Percentiles rank a stretch among this genome's conserved stretches.
phyloP scores from a whole-genome alignment of 805 yeast genomes.

The Monosporozyma servazzii region DNA sequence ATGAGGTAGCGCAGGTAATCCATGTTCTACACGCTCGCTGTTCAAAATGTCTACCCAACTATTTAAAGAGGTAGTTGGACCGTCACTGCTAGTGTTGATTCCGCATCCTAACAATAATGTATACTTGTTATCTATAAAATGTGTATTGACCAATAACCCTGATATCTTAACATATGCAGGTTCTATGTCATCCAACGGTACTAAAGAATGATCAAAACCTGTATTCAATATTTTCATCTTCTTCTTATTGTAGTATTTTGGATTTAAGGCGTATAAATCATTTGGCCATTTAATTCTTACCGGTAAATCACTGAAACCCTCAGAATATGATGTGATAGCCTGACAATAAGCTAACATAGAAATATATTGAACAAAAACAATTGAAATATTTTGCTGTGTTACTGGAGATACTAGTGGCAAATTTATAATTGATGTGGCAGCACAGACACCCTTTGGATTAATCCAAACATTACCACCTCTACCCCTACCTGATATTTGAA shows the following conservation, averaged over 20 bases:
- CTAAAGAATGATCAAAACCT: constrained; percentile 24
- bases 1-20: constrained; percentile 38
- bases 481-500: constrained; percentile 87
- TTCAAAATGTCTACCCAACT: constrained; percentile 57
- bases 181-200: constrained; percentile 43
- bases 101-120: constrained; percentile 80
- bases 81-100: constrained; percentile 69
- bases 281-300: constrained; percentile 93
- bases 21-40: constrained; percentile 35
- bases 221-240: constrained; percentile 17
- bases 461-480: constrained; percentile 95
- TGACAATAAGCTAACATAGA: constrained; percentile 76
- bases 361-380: constrained; percentile 82
- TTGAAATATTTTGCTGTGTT: constrained; percentile 40
- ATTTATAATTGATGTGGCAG: constrained; percentile 62
- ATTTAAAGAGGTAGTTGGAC: constrained; percentile 88
- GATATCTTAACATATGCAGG: constrained; percentile 67
- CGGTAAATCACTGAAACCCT: constrained; percentile 67
- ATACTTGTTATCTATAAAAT: constrained; percentile 49
- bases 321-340: constrained; percentile 52
- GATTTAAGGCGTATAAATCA: constrained; percentile 71
- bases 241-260: constrained; percentile 40
- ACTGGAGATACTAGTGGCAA: constrained; percentile 38
- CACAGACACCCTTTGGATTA: constrained; percentile 85
- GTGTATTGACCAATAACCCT: constrained; percentile 79